These are phyloP conservation scores for Metschnikowia aberdeeniae DNA, from an alignment of 805 yeast genomes.

Conservation along the genomic window DNA sequence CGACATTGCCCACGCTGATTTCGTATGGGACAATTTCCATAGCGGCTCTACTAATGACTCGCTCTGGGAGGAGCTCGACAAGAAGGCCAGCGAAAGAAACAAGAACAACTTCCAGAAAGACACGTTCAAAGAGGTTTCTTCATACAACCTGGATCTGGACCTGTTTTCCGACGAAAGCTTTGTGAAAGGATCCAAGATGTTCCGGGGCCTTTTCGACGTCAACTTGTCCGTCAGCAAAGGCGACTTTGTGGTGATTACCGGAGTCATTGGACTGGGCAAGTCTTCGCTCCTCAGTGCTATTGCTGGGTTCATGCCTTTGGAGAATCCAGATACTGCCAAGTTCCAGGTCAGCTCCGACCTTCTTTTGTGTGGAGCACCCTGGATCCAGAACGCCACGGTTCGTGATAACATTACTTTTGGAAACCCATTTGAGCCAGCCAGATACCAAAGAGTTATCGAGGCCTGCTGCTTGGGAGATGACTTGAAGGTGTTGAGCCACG, in stretches of 20 bases:
- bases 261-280: constrained; percentile 43
- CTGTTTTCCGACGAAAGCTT: constrained; percentile 3
- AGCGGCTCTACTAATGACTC: background rate
- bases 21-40: constrained; percentile 14
- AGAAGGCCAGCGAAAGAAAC: constrained; percentile 11
- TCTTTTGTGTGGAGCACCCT: constrained; percentile 35
- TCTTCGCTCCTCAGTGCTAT: constrained; percentile 38
- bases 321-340: constrained; percentile 24
- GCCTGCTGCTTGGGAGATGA: constrained; percentile 42
- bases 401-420: constrained; percentile 40
- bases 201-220: constrained; percentile 33
- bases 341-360: constrained; percentile 26
- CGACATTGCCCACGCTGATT: constrained; percentile 12
- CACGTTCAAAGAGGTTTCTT: background rate
- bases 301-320: constrained; percentile 37
- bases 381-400: constrained; percentile 44
- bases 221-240: constrained; percentile 27
- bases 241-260: constrained; percentile 41
- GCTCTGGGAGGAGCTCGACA: constrained; percentile 13
- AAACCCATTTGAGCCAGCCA: constrained; percentile 24
- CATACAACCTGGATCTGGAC: constrained; percentile 2
- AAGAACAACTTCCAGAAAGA: constrained; percentile 8
- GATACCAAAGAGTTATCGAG: constrained; percentile 26
- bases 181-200: constrained; percentile 11
- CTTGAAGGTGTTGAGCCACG: constrained; percentile 30